Conservation (phyloP, 129 eudicot species). For the Flaveria brownii region DNA sequence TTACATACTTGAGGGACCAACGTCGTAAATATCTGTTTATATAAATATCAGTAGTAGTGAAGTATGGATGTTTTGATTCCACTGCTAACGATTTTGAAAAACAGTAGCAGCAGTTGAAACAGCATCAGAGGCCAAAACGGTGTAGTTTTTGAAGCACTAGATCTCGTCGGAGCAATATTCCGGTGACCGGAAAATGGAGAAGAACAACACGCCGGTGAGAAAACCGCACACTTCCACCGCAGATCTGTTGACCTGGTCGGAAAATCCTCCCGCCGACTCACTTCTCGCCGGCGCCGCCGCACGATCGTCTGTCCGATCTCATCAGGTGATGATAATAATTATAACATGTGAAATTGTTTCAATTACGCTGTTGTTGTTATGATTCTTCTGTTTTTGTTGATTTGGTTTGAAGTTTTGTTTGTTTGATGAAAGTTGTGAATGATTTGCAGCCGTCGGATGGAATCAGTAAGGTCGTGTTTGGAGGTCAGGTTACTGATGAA, state of each 20-base stretch:
- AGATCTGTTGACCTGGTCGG: constrained; percentile 96
- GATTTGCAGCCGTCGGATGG: constrained; percentile 89
- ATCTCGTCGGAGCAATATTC: constrained; percentile 14
- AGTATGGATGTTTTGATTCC: constrained; percentile 17
- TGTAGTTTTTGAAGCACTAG: constrained; percentile 18
- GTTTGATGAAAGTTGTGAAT: background rate
- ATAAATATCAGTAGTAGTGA: constrained; percentile 19
- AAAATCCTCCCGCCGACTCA: constrained; percentile 63
- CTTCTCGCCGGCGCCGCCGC: constrained; percentile 42
- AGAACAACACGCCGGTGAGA: constrained; percentile 72
- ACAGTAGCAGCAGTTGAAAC: constrained; percentile 8
- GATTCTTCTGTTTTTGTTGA: background rate
- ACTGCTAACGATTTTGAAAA: constrained; percentile 14
- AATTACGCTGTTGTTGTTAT: background rate
- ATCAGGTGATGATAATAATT: constrained; percentile 47
- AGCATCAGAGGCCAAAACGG: constrained; percentile 8
- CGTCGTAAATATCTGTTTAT: background rate
- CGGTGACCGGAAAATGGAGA: constrained; percentile 47
- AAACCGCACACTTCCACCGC: constrained; percentile 95
- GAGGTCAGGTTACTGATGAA: constrained; percentile 95
- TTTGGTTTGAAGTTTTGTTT: background rate
- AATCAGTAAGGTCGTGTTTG: constrained; percentile 90
- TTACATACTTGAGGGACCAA: background rate
- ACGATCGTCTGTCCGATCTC: constrained; percentile 60
- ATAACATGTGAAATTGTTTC: too few relatives aligned